Evolutionary conservation across 2,329 filamentous ascomycete genomes (phyloP).

Genomic region (Trichoderma sp.): DNA sequence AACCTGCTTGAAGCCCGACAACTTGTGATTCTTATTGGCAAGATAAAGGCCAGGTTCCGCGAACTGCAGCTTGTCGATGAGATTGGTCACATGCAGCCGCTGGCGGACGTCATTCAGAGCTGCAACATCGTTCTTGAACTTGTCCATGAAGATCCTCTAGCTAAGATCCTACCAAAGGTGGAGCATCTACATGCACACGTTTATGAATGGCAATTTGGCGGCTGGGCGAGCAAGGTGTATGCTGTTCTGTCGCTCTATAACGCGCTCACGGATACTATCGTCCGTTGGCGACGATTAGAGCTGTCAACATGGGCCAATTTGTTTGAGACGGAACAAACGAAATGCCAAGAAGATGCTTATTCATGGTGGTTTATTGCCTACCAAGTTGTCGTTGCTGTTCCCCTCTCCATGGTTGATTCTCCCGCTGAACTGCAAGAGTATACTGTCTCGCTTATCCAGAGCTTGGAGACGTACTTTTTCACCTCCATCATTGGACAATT

Average conservation of each 20-base stretch:
- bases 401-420: constrained; percentile 61
- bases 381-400: constrained; percentile 77
- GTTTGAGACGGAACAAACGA: constrained; percentile 77
- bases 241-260: constrained; percentile 69
- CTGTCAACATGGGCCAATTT: constrained; percentile 87
- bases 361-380: constrained; percentile 98
- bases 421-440: constrained; percentile 60
- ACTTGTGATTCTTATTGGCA: constrained; percentile 65
- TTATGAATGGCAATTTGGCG: constrained; percentile 86
- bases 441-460: constrained; percentile 66
- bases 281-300: constrained; percentile 87
- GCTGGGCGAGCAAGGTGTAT: constrained; percentile 79
- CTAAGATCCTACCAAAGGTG: constrained; percentile 77
- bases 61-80: constrained; percentile 65
- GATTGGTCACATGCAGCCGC: constrained; percentile 68
- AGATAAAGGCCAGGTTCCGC: constrained; percentile 68
- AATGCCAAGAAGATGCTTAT: constrained; percentile 72
- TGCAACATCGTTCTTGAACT: constrained; percentile 75
- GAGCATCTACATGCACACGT: constrained; percentile 84
- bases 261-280: constrained; percentile 72
- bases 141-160: constrained; percentile 76
- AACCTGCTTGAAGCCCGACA: constrained; percentile 74
- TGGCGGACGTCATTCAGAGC: constrained; percentile 71
- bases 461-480: constrained; percentile 74
- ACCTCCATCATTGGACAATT: constrained; percentile 81